Base-by-base conservation (phyloP, 1,284 basidiomycete species). In the Ganoderma lucidum region DNA sequence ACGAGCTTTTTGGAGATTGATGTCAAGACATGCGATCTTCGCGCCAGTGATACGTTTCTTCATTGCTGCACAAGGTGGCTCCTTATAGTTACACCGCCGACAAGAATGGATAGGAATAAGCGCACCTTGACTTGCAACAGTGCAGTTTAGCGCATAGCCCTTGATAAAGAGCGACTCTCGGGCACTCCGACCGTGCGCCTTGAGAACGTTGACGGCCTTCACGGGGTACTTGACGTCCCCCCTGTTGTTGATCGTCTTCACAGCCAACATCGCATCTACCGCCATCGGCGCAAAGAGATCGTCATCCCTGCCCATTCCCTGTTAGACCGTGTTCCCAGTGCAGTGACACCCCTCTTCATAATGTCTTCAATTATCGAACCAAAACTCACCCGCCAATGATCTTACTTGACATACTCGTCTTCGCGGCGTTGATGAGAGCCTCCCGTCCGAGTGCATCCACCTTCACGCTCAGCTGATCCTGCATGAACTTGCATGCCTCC, bases 161-260 rank as follows among this genome's bases (percentile, higher is more conserved):
- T 95, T 95, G 71, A 99, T 93, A 79, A 95, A 96, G 73, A 99
- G 81, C 48, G 96, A 98, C 81, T 99, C 98, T 73, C 96, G 90
- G 32, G 97, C 96, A 80, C 96, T 97, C 82, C 92, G 93, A 70
- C 98, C 98, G 79, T 99, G 98, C 10, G 98, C 98, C 83, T 99
- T 99, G 77, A 99, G 87, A n/a, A 99, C 91, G 79, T 99, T 99
- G 74, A 99, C 98, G 1, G 98, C 98, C 84, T 99, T 99, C 76
- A 99, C 98, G 9, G 98, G 98, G 83, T 99, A 99, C 83, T 98
- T 99, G 79, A 94, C 93, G 82, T 99, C 98, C 45, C 98, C 98
- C 69, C 96, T 91, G 71, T 91, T 85, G 82, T 99, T 99, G 74
- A 96, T 90, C 6, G 96, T 97, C 85, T 94, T 97, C 72, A 99